These are phyloP conservation scores for Podosphaera leucotricha DNA, from an alignment of 2,329 filamentous ascomycete species.

Conservation along the genomic window DNA sequence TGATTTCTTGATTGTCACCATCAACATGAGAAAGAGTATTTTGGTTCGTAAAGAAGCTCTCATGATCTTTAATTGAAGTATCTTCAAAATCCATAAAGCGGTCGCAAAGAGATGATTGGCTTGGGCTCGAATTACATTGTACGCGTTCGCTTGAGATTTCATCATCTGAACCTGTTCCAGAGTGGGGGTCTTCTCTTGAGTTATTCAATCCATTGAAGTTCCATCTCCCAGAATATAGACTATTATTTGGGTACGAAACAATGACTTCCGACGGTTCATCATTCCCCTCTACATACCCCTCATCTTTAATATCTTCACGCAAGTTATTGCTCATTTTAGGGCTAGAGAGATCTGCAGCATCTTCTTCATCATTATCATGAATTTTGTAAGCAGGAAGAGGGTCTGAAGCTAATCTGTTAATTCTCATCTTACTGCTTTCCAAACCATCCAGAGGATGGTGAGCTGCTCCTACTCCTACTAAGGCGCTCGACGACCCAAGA, in stretches of 20 bases:
- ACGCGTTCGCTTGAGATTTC: slow-evolving; percentile 11
- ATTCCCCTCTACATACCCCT: slow-evolving; percentile 1
- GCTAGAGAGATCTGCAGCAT: slow-evolving; percentile 3
- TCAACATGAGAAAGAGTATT: slow-evolving; percentile 12
- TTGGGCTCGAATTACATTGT: slow-evolving; percentile 13
- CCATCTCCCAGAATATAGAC: slow-evolving; percentile 1
- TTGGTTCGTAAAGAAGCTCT: slow-evolving; percentile 7
- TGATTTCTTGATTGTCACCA: slow-evolving; percentile 6
- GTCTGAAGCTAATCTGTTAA: slow-evolving; percentile 11
- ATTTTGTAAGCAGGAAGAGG: slow-evolving; percentile 10
- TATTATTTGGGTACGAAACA: slow-evolving; percentile 4
- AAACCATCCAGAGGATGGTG: slow-evolving; percentile 35
- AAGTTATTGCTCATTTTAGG: slow-evolving; percentile 6
- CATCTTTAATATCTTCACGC: slow-evolving; percentile 14
- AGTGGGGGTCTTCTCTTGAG: slow-evolving; percentile 5
- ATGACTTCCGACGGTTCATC: background rate
- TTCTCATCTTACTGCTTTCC: slow-evolving; percentile 12
- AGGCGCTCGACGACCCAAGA: slow-evolving; percentile 81
- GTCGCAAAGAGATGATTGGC: slow-evolving; percentile 5
- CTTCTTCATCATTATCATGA: slow-evolving; percentile 9
- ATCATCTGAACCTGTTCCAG: slow-evolving; percentile 11
- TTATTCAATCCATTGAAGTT: slow-evolving; percentile 6
- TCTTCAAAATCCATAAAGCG: slow-evolving; percentile 12
- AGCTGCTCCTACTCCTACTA: slow-evolving; percentile 53
- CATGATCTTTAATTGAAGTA: slow-evolving; percentile 7